Percentiles rank a stretch among this genome's conserved stretches.
Conservation (phyloP, 176 grass and related monocot genomes). For the Aegilops umbellulata region DNA sequence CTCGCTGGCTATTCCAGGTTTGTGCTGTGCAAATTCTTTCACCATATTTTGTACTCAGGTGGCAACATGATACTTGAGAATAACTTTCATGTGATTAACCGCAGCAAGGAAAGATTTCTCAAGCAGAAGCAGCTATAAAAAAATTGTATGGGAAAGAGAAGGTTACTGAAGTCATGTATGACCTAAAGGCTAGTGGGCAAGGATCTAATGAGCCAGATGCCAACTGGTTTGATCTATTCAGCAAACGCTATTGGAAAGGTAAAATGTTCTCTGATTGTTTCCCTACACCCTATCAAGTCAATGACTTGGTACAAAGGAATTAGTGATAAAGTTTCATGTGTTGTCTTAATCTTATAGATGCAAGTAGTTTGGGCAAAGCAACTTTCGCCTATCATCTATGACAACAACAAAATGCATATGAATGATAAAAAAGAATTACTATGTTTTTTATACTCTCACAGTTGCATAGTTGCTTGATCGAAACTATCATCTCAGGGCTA, state of each 20-base stretch:
- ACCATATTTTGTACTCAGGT: neutral
- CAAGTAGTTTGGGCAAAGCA: slow-evolving; percentile 15
- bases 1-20: slow-evolving; percentile 99
- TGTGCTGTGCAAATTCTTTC: slow-evolving; percentile 18
- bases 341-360: neutral
- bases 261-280: slow-evolving; percentile 14
- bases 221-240: slow-evolving; percentile 96
- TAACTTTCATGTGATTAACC: slow-evolving; percentile 22
- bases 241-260: slow-evolving; percentile 96
- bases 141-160: slow-evolving; percentile 92
- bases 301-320: neutral
- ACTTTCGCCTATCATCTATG: neutral
- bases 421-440: neutral
- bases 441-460: neutral
- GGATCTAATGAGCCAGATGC: slow-evolving; percentile 81
- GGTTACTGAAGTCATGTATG: slow-evolving; percentile 83
- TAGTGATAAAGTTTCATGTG: neutral
- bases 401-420: neutral
- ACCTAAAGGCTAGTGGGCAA: slow-evolving; percentile 67
- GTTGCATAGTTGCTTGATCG: neutral
- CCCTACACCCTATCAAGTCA: neutral
- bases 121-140: slow-evolving; percentile 94
- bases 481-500: neutral
- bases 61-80: neutral
- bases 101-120: slow-evolving; percentile 86